Base-by-base conservation (phyloP, 352 stramenopile species). In the Phytophthora idaei region DNA sequence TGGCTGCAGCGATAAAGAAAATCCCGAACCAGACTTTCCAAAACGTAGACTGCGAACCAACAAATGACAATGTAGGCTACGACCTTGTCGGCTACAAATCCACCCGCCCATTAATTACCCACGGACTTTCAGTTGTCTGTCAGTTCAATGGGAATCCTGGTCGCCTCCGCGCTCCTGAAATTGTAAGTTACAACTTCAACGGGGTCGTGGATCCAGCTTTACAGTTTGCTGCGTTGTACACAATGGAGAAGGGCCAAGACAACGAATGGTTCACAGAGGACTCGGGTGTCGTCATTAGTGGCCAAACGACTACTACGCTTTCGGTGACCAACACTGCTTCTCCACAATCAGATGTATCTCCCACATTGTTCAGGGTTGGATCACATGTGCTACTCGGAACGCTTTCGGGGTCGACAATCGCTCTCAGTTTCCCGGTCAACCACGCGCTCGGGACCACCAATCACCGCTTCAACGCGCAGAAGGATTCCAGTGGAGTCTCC, bases 241-340 rank as follows among this genome's bases (percentile, higher is more conserved):
- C 80, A 0, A 78, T 79, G 41, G 61, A 80, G 28, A 68, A 85
- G 6, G 81, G 85, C 10, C 52, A 64, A 1, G 57, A 87, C 28
- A 59, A 76, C 36, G 85, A 93, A 47, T 90, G 79, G 77, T 90
- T 90, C 57, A 86, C 81, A 0, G 61, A 48, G 12, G 52, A 87
- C 21, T 74, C 69, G 7, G 28, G 54, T 1, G 69, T 61, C 27
- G 10, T 60, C n/a, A 28, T 74, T 15, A 60, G 48, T 31, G 29
- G 27, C 44, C 44, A 44, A 1, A 57, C 57, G 5, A 49, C 55
- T 11, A 12, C 36, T n/a, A n/a, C 29, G 6, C 29, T 42, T 11
- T 17, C 36, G 36, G 10, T 42, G 9, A 42, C 36, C 11, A 42
- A 15, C 8, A n/a, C 36, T 42, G 27, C 36, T 9, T 11, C 2